Evolutionary conservation across 2,329 filamentous ascomycete species (phyloP).

Genomic region (Calonectria pauciramosa): DNA sequence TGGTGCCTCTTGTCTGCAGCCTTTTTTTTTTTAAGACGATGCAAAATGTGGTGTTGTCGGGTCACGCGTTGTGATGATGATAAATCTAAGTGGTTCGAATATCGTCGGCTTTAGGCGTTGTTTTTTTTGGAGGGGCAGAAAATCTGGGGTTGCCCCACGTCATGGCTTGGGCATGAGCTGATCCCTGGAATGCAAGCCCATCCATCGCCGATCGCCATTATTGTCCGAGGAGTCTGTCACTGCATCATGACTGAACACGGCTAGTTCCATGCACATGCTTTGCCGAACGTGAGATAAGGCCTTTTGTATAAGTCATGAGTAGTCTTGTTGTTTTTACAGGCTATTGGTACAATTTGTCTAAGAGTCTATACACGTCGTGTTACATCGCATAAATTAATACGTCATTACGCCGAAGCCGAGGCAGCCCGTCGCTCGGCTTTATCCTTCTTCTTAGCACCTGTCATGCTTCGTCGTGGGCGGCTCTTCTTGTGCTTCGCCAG

Average conservation of each 20-base stretch:
- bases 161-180: conserved; percentile 14
- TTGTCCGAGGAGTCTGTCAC: not conserved
- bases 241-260: not conserved
- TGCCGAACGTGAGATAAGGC: not conserved
- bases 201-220: not conserved
- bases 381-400: conserved; percentile 2
- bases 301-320: not conserved
- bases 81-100: conserved; percentile 11
- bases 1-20: not conserved
- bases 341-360: conserved; percentile 20
- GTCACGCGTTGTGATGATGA: conserved; percentile 22
- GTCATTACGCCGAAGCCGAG: conserved; percentile 8
- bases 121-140: conserved; percentile 33
- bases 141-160: conserved; percentile 32
- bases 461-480: conserved; percentile 80
- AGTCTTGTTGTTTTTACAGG: conserved; percentile 4
- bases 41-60: not conserved
- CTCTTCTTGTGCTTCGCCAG: conserved; percentile 62
- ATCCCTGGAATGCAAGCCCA: conserved; percentile 12
- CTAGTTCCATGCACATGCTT: not conserved
- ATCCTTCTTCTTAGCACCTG: conserved; percentile 63
- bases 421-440: conserved; percentile 48
- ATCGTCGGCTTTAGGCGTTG: conserved; percentile 11
- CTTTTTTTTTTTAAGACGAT: not conserved
- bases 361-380: not conserved